Evolutionary conservation across 139 green algal genomes (phyloP).

Genomic region (Penium margaritaceum): DNA sequence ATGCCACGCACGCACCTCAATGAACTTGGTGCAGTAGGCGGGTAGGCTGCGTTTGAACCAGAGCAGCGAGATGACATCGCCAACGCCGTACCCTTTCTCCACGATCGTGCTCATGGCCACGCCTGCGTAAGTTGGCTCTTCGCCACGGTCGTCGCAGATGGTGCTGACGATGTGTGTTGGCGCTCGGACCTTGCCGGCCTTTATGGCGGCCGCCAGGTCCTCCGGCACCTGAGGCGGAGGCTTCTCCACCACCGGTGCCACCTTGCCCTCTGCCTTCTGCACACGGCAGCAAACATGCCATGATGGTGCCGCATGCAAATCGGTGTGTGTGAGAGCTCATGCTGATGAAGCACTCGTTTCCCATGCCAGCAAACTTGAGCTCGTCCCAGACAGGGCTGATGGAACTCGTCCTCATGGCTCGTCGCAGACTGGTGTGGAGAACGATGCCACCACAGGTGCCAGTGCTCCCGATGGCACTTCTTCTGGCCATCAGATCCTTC

Average conservation of each 20-base stretch:
- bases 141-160: constrained; percentile 89
- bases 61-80: constrained; percentile 77
- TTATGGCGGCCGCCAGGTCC: constrained; percentile 71
- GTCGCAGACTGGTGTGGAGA: too few relatives aligned
- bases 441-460: too few relatives aligned
- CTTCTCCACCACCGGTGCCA: constrained; percentile 59
- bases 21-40: constrained; percentile 84
- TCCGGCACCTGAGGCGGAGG: constrained; percentile 61
- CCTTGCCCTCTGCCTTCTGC: constrained; percentile 51
- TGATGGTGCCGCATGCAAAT: too few relatives aligned
- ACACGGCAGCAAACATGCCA: neutral
- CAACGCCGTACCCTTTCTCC: constrained; percentile 67
- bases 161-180: constrained; percentile 83
- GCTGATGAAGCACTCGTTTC: too few relatives aligned
- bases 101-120: constrained; percentile 69
- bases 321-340: too few relatives aligned
- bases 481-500: too few relatives aligned
- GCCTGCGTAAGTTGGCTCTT: constrained; percentile 71
- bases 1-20: too few relatives aligned
- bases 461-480: too few relatives aligned
- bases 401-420: too few relatives aligned
- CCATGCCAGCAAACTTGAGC: too few relatives aligned
- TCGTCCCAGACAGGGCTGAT: too few relatives aligned
- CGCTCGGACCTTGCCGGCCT: constrained; percentile 73
- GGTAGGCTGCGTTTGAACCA: constrained; percentile 65